Evolutionary conservation across 2,329 filamentous ascomycete genomes (phyloP), one percentile per base, ranked within the genome.

Genomic region (Didymella exigua): DNA sequence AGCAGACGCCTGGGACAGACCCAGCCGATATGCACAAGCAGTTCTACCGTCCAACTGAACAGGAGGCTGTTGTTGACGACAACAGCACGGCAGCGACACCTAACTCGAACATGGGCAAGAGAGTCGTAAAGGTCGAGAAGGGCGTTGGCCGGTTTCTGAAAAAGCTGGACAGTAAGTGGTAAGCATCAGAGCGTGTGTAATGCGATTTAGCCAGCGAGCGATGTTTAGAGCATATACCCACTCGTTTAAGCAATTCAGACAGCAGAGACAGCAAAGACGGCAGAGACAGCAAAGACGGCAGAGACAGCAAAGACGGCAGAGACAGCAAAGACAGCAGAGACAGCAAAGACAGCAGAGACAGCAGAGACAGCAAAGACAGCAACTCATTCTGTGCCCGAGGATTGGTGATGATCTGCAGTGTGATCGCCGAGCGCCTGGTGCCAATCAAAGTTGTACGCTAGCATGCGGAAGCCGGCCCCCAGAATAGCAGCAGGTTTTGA

Each of bases 121-220:
- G 84, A 56, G 85, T 88, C 0, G 86, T 84, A 24, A 81, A 84
- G 64, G 65, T 91, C 29, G 89, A 92, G 76, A 86, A 86, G 72
- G 86, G 88, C 1, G 83, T 91, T 4, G 83, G 85, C 24, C 85
- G 86, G 6, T 87, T 91, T 79, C 74, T 92, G 61, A 91, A 88
- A 82, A 90, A 87, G 77, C 82, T 92, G 74, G 89, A 92, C 78
- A 91, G 90, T 18, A 89, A 86, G 70, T 87, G 88, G 42, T 68
- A 48, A 60, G 46, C 14, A 23, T 18, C 23, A n/a, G 29, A 19
- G 23, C 13, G 33, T 41, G 16, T 47, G n/a, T 53, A n/a, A 11
- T 45, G 29, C 18, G 23, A 40, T 45, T 41, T 47, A 43, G 44
- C 44, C 23, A 43, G 43, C 44, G 40, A 50, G 38, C 38, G 14